Conservation (phyloP, 2,329 filamentous ascomycete species). For the Ophiostoma triangulosporum region DNA sequence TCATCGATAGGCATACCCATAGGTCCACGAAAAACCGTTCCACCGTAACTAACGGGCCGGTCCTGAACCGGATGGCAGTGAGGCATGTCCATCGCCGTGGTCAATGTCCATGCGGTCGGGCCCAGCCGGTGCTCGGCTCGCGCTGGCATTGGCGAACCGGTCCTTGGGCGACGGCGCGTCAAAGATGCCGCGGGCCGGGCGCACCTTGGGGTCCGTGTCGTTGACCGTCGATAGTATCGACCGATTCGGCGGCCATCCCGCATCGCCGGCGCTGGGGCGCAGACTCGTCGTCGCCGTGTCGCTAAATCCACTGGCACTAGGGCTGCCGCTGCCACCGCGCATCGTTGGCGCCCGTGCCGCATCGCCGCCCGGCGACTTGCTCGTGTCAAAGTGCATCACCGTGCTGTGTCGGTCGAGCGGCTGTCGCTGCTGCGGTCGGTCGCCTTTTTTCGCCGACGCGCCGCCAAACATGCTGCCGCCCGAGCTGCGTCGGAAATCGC, state of each 20-base stretch:
- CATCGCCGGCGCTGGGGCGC: not conserved
- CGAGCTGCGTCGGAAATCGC: conserved; percentile 21
- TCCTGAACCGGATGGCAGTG: not conserved
- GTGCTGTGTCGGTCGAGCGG: conserved; percentile 8
- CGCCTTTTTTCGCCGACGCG: conserved; percentile 24
- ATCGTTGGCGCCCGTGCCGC: conserved; percentile 18
- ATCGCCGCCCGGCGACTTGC: conserved; percentile 10
- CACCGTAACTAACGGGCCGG: not conserved
- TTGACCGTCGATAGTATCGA: conserved; percentile 28
- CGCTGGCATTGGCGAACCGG: not conserved
- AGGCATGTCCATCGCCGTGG: not conserved
- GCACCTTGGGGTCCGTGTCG: conserved; percentile 28
- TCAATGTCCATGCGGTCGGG: conserved; percentile 8
- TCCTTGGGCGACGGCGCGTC: conserved; percentile 1
- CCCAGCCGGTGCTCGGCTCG: not conserved
- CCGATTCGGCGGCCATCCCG: conserved; percentile 15
- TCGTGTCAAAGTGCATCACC: conserved; percentile 4
- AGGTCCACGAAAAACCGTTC: not conserved
- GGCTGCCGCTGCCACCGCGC: not conserved
- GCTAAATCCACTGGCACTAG: not conserved
- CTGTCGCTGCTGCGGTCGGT: conserved; percentile 19
- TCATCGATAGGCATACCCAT: not conserved
- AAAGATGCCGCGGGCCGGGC: conserved; percentile 15
- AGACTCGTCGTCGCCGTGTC: not conserved
- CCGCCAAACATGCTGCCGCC: conserved; percentile 19